Evolutionary conservation across 169 alveolate genomes (phyloP).

Genomic region (Babesia gibsoni): DNA sequence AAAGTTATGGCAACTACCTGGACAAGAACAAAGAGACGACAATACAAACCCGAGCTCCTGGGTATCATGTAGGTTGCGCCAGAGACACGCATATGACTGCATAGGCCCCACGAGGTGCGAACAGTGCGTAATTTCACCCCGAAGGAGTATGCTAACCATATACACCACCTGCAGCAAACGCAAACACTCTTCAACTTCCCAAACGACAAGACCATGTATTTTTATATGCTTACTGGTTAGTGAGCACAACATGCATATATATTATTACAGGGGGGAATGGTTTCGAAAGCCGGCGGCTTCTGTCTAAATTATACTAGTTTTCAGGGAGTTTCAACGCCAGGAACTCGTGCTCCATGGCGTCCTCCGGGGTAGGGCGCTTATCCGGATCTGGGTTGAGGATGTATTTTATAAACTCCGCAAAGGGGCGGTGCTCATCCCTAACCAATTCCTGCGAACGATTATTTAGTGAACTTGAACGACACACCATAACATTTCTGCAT

Average conservation of each 20-base stretch:
- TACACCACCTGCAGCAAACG: slow-evolving; percentile 63
- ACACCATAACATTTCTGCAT: slow-evolving; percentile 54
- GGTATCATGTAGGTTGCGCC: slow-evolving; percentile 63
- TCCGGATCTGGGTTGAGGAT: slow-evolving; percentile 80
- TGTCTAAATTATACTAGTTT: slow-evolving; percentile 64
- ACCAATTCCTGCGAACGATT: slow-evolving; percentile 65
- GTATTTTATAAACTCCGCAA: slow-evolving; percentile 82
- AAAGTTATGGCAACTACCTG: slow-evolving; percentile 72
- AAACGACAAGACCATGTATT: slow-evolving; percentile 69
- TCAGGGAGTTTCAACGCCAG: slow-evolving; percentile 65
- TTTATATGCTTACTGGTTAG: slow-evolving; percentile 77
- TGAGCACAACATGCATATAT: not conserved
- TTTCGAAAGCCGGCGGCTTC: slow-evolving; percentile 70
- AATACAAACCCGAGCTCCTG: slow-evolving; percentile 67
- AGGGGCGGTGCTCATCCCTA: slow-evolving; percentile 73
- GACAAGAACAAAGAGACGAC: slow-evolving; percentile 68
- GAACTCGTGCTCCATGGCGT: slow-evolving; percentile 83
- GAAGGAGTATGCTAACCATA: slow-evolving; percentile 70
- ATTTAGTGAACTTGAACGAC: not conserved
- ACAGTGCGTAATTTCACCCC: slow-evolving; percentile 72
- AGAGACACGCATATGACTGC: not conserved
- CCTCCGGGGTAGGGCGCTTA: slow-evolving; percentile 83
- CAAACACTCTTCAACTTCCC: slow-evolving; percentile 72
- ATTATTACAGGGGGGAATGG: slow-evolving; percentile 76
- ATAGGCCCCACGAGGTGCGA: slow-evolving; percentile 65